Evolutionary conservation across 2,329 filamentous ascomycete species (phyloP), one percentile per base, ranked within the genome.

Genomic region (Colletotrichum salicis): DNA sequence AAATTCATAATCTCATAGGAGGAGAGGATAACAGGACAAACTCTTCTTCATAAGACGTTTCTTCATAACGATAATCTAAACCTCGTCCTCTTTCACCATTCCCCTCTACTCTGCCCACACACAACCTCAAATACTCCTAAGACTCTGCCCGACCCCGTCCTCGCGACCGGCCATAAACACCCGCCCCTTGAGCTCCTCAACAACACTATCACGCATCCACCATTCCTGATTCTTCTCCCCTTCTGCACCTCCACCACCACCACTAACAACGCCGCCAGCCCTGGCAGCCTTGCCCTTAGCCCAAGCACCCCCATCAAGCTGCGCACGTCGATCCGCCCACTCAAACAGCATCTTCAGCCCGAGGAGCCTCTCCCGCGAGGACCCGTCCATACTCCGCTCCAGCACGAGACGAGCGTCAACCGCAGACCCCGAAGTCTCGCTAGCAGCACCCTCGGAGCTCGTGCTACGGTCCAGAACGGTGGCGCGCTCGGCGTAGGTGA

Each of bases 391-490:
- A 41, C 85, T 85, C 27, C 84, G 83, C 75, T 88, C 89, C 59
- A 97, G 85, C 70, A 92, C 88, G 31, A 97, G 82, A 51, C 92
- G 86, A 37, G 91, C 89, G 78, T 97, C 95, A 1, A 97, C 90
- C 0, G 84, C 84, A 2, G 77, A 82, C 19, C 77, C 82, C 1
- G 80, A 77, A 1, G 77, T 78, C 58, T 81, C 80, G 8, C 84
- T 82, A n/a, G 82, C 82, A 0, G 83, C 84, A 31, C 86, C 84
- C 3, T 84, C 84, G 6, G 85, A 87, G 33, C 86, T 83, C 5
- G 85, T 80, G 13, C 83, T 86, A 7, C 77, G 85, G 80, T 84
- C 86, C 10, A 94, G 83, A 3, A 94, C 86, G 29, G 90, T 83
- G 0, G 87, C 87, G 66, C 89, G 88, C 76, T 97, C 94, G 0